Evolutionary conservation across 345 rosid genomes (phyloP).

Genomic region (Cardiospermum halicacabum): DNA sequence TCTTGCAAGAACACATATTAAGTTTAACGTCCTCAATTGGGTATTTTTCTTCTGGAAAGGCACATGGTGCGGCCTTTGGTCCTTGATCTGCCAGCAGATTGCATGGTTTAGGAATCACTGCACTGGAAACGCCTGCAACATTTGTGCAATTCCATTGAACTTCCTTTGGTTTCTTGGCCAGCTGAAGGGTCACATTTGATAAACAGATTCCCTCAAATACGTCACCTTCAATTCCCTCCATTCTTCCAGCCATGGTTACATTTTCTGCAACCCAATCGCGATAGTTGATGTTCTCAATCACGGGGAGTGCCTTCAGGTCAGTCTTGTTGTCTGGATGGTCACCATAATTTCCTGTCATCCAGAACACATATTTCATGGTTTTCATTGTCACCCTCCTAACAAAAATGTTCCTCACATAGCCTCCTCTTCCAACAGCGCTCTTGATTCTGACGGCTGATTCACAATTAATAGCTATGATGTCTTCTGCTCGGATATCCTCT

Average conservation of each 20-base stretch:
- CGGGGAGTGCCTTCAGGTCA: constrained; percentile 66
- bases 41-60: constrained; percentile 53
- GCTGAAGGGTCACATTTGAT: constrained; percentile 61
- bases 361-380: constrained; percentile 78
- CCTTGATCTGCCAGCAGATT: constrained; percentile 37
- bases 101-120: constrained; percentile 65
- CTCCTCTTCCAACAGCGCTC: constrained; percentile 77
- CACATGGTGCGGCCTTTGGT: constrained; percentile 34
- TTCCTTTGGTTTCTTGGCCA: constrained; percentile 42
- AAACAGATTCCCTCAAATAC: constrained; percentile 72
- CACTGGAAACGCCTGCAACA: constrained; percentile 47
- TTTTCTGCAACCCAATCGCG: constrained; percentile 69
- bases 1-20: constrained; percentile 37
- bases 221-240: constrained; percentile 58
- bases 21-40: constrained; percentile 46
- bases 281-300: constrained; percentile 57
- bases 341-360: constrained; percentile 88
- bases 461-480: constrained; percentile 59
- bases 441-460: constrained; percentile 80
- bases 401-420: constrained; percentile 66
- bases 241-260: constrained; percentile 56
- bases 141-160: constrained; percentile 81
- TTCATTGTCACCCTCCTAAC: constrained; percentile 61
- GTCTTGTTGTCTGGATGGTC: constrained; percentile 66
- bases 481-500: constrained; percentile 73